phyloP scores from a whole-genome alignment of 2,329 filamentous ascomycete species.

The Aspergillus sp. region DNA sequence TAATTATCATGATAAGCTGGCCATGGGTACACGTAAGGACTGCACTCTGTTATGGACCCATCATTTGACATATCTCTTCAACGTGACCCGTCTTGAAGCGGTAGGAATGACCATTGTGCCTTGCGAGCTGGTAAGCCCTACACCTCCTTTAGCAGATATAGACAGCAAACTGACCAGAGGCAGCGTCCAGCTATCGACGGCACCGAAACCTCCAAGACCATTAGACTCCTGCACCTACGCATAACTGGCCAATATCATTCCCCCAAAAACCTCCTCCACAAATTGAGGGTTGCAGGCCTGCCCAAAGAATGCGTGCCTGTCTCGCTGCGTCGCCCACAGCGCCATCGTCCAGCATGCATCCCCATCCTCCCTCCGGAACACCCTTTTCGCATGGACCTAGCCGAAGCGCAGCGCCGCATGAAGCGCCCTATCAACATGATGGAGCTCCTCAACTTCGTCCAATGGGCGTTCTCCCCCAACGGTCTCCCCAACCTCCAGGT shows the following conservation, averaged over 20 bases:
- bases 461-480: neutral
- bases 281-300: neutral
- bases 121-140: neutral
- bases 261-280: neutral
- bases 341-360: neutral
- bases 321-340: neutral
- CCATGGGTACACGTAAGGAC: neutral
- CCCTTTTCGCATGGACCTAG: neutral
- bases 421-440: neutral
- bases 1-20: neutral
- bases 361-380: neutral
- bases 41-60: neutral
- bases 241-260: neutral
- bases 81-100: neutral
- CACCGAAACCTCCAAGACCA: neutral
- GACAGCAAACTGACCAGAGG: neutral
- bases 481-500: neutral
- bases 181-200: neutral
- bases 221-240: neutral
- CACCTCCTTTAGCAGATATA: neutral
- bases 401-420: neutral
- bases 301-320: neutral
- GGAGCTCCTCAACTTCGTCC: neutral
- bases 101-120: neutral
- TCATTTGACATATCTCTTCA: neutral